Conservation (phyloP, 345 rosid genomes). For the Citrus sinensis region DVS_A1.0 CM039161.1:23426501-23427000, state of each 20-base stretch:
- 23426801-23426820: slow-evolving; percentile 10
- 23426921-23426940: not conserved
- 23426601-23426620: not conserved
- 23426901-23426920: not conserved
- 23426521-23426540: not conserved
- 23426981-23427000: not conserved
- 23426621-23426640: not conserved
- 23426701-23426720: not conserved
- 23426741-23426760: not conserved
- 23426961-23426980: not conserved
- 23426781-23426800: not conserved
- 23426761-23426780: not conserved
- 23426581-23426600: not conserved
- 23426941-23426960: not conserved
- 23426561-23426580: not conserved
- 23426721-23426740: not conserved
- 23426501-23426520: not conserved
- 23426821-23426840: slow-evolving; percentile 16
- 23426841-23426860: not conserved
- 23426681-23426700: not conserved
- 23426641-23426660: too few species aligned
- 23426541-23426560: not conserved
- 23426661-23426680: not conserved
- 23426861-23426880: not conserved
- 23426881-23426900: not conserved